These are phyloP conservation scores for Excoecaria cochinchinensis DNA, from an alignment of 345 rosid species.

Conservation along the genomic window DNA sequence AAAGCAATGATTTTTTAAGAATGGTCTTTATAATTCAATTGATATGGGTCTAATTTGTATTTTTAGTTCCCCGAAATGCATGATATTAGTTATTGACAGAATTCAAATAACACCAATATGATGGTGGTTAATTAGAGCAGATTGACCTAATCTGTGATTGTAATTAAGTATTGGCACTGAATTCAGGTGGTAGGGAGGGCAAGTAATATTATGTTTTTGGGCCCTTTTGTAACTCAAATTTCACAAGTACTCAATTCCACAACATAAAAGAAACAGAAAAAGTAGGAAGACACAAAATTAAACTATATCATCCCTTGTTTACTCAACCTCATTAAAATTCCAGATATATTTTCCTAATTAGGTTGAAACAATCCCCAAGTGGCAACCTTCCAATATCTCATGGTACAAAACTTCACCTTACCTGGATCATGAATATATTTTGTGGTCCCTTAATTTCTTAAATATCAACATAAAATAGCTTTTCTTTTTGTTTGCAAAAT, in stretches of 20 bases:
- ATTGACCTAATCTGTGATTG: conserved; percentile 2
- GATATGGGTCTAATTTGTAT: not conserved
- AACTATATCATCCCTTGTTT: conserved; percentile 6
- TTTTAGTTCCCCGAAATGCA: not conserved
- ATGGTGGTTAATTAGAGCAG: not conserved
- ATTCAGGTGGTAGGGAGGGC: conserved; percentile 9
- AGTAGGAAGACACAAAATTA: not conserved
- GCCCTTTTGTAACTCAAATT: not conserved
- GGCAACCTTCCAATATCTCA: not conserved
- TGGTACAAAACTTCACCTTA: conserved; percentile 6
- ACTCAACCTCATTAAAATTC: conserved; percentile 10
- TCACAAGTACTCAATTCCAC: not conserved
- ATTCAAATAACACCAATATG: not conserved
- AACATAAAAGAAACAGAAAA: not conserved
- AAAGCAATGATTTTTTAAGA: no score
- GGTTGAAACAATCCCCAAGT: conserved; percentile 2
- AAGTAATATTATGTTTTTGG: not conserved
- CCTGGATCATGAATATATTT: conserved; percentile 2
- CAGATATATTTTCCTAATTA: conserved; percentile 14
- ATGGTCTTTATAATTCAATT: not conserved
- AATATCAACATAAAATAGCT: not conserved
- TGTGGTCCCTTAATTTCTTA: conserved; percentile 8
- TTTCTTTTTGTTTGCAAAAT: not conserved
- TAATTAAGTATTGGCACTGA: conserved; percentile 5
- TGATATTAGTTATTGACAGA: not conserved